Conservation (phyloP, 495 filamentous ascomycete species). For the Aspergillus panamensis region DNA sequence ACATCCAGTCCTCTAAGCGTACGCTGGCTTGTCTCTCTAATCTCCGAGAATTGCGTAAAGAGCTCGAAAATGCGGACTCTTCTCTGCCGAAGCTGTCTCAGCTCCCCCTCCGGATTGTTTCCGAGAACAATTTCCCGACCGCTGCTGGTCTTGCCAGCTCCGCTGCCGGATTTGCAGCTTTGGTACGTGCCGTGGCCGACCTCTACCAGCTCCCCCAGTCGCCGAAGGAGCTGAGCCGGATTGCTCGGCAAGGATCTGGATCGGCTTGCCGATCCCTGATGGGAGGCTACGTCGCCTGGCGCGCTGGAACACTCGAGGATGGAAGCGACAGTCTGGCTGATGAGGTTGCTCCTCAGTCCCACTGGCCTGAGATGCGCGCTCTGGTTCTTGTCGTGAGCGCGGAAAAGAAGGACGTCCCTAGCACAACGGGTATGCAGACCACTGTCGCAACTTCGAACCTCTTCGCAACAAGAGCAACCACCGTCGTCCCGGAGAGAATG, state of each 20-base stretch:
- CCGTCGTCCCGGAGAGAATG: slow-evolving; percentile 83
- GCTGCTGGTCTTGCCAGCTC: slow-evolving; percentile 92
- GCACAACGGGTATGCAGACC: slow-evolving; percentile 92
- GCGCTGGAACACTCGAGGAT: slow-evolving; percentile 65
- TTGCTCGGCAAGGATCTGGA: slow-evolving; percentile 93
- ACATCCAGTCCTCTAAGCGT: slow-evolving; percentile 74
- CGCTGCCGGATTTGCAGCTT: slow-evolving; percentile 90
- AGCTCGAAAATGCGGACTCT: slow-evolving; percentile 66
- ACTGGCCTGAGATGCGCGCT: slow-evolving; percentile 95
- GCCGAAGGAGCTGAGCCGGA: slow-evolving; percentile 74
- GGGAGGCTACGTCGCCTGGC: slow-evolving; percentile 94
- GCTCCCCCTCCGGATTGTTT: slow-evolving; percentile 75
- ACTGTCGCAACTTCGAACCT: slow-evolving; percentile 84
- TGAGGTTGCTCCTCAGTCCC: slow-evolving; percentile 75
- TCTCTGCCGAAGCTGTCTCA: slow-evolving; percentile 73
- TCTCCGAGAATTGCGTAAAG: slow-evolving; percentile 70
- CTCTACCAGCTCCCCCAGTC: slow-evolving; percentile 79
- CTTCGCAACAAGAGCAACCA: slow-evolving; percentile 66
- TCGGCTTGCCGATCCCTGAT: slow-evolving; percentile 89
- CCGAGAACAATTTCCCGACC: slow-evolving; percentile 98
- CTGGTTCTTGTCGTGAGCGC: slow-evolving; percentile 85
- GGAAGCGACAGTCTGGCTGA: slow-evolving; percentile 82
- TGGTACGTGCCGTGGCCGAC: slow-evolving; percentile 88
- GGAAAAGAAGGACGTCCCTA: slow-evolving; percentile 90
- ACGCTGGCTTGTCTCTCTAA: slow-evolving; percentile 87